These are phyloP conservation scores for Tulasnella sp. DNA, from an alignment of 768 basidiomycete species.

Conservation along the genomic window DNA sequence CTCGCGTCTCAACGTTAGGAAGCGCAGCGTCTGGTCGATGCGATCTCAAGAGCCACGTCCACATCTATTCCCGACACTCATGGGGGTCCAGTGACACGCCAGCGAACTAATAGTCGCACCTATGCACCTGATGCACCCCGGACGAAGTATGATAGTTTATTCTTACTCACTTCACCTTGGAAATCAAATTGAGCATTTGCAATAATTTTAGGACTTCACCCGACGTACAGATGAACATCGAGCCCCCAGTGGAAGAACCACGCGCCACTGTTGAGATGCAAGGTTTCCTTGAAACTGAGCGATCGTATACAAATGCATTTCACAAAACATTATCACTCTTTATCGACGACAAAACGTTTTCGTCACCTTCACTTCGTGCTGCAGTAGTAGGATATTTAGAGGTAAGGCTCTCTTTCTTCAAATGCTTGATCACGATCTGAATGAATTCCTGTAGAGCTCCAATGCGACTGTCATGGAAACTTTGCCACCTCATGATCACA, in stretches of 20 bases:
- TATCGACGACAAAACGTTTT: constrained; percentile 14
- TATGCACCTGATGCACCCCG: background rate
- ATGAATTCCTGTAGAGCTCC: constrained; percentile 5
- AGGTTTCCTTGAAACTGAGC: constrained; percentile 12
- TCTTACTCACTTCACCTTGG: no score
- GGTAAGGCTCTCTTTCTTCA: constrained; percentile 2
- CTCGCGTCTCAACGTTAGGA: background rate
- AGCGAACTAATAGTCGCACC: constrained; percentile 1
- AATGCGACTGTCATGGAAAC: constrained; percentile 13
- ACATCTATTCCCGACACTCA: constrained; percentile 1
- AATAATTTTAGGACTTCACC: no score
- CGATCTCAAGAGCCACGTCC: constrained; percentile 2
- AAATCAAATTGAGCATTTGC: no score
- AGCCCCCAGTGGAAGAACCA: no score
- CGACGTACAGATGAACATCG: no score
- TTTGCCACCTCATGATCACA: constrained; percentile 5
- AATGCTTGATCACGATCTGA: background rate
- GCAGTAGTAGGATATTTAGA: constrained; percentile 13
- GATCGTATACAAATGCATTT: constrained; percentile 13
- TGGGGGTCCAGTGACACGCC: background rate
- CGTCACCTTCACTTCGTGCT: constrained; percentile 8
- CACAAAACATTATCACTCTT: constrained; percentile 13
- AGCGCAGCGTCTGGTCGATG: background rate
- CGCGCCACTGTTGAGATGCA: constrained; percentile 11
- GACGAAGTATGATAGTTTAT: no score